Base-by-base conservation (phyloP, 2,329 filamentous ascomycete genomes). In the Alternaria gansuensis region DNA sequence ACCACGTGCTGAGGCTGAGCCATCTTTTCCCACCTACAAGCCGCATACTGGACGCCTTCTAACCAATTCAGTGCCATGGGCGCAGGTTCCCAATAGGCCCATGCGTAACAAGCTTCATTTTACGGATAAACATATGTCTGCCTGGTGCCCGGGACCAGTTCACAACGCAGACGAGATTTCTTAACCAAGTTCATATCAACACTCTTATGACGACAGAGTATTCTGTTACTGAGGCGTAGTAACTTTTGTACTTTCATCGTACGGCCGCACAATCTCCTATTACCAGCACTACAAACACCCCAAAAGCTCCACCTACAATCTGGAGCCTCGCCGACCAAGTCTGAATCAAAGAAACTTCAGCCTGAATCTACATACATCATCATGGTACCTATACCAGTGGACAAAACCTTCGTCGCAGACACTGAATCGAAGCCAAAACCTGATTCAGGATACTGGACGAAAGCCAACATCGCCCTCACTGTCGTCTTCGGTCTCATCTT, bases 1-100 rank as follows among this genome's bases (percentile, higher is more conserved):
- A 63, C 63, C 59, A 61, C 44, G 61, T 49, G 58, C 51, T 68
- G 69, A 70, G 70, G 69, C 73, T 75, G 72, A 75, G 73, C 64
- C 64, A 49, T 55, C 49, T 54, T 55, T 31, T 61, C 44, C 39
- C 43, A 64, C 59, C 63, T 59, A 63, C 62, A 60, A 54, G 55
- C 61, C 57, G 60, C 59, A 60, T 62, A 37, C 55, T 70, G 68
- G 69, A 57, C 58, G 68, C 67, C 69, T 71, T 52, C 61, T 59
- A 56, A 57, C 64, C 49, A 59, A 55, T 60, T 53, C 63, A 59
- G 62, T 43, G 51, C 57, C 57, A 57, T 51, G 65, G 49, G n/a
- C 51, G 45, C 46, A 65, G 62, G 56, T 56, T 59, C 41, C 36
- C 33, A 60, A 52, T 39, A 49, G 62, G 60, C 45, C 70, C 48